Percentiles rank a stretch among this genome's conserved stretches.
These are phyloP conservation scores for Sarcomyxa edulis DNA, from an alignment of 768 basidiomycete species.

Conservation along the genomic window DNA sequence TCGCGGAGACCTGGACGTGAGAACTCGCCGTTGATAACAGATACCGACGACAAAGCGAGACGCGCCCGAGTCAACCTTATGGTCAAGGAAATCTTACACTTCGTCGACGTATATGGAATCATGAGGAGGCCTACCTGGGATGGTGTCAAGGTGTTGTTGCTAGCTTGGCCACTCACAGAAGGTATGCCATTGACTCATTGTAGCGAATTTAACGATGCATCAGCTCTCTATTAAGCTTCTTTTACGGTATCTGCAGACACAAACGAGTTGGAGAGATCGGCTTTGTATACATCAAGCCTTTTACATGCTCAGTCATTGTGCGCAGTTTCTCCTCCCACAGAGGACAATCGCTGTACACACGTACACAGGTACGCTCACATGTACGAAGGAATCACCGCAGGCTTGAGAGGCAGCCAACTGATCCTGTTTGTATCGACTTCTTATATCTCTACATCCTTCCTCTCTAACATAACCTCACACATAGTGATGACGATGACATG, in stretches of 20 bases:
- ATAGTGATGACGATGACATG: constrained; percentile 72
- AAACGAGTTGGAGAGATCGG: too few species aligned
- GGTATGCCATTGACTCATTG: too few species aligned
- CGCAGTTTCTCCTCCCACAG: constrained; percentile 44
- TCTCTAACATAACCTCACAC: too few species aligned
- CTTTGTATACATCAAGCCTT: too few species aligned
- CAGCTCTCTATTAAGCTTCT: too few species aligned
- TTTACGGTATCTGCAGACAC: too few species aligned
- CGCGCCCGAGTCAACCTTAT: constrained; percentile 60
- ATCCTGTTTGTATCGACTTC: constrained; percentile 71
- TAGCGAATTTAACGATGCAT: too few species aligned
- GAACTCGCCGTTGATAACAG: too few species aligned
- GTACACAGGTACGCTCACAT: constrained; percentile 89
- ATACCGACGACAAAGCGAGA: constrained; percentile 39
- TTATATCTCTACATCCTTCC: too few species aligned
- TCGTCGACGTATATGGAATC: constrained; percentile 76
- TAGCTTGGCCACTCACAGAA: constrained; percentile 79
- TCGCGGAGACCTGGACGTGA: too few species aligned
- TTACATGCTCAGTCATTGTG: too few species aligned
- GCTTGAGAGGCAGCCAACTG: constrained; percentile 79
- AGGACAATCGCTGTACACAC: constrained; percentile 68
- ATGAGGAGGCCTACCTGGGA: constrained; percentile 84
- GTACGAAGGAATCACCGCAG: constrained; percentile 79
- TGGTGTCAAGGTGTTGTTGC: constrained; percentile 72
- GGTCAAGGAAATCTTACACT: constrained; percentile 69